A percentile compares a stretch with the other conserved stretches of the same genome.
These are phyloP conservation scores for Saposhnikovia divaricata DNA, from an alignment of 129 eudicot species.

Conservation along the genomic window DNA sequence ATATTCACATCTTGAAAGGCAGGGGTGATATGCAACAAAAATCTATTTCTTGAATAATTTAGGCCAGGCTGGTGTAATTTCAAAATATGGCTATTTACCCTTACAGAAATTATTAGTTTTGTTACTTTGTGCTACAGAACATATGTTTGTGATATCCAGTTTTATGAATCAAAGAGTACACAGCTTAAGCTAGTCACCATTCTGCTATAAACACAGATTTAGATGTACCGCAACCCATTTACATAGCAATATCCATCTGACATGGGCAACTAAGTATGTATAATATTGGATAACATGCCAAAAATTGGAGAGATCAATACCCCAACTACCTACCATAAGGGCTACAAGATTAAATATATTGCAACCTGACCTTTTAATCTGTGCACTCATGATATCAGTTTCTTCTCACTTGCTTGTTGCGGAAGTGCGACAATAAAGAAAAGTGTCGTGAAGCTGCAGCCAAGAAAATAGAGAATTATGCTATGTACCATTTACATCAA, in stretches of 20 bases:
- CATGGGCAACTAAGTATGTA: not conserved
- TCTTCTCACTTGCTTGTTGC: slow-evolving; percentile 70
- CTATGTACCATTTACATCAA: no score
- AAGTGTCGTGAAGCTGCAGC: slow-evolving; percentile 69
- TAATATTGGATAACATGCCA: not conserved
- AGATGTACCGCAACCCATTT: not conserved
- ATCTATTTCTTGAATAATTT: not conserved
- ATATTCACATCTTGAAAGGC: not conserved
- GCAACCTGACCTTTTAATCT: not conserved
- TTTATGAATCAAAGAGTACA: not conserved
- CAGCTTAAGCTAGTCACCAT: not conserved
- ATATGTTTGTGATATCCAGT: not conserved
- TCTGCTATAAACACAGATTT: not conserved
- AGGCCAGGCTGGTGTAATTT: not conserved
- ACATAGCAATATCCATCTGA: not conserved
- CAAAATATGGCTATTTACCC: not conserved
- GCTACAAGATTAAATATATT: not conserved
- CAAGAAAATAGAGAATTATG: not conserved
- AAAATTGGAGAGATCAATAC: not conserved
- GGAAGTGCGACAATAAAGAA: slow-evolving; percentile 69
- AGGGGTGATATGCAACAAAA: not conserved
- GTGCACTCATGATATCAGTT: slow-evolving; percentile 29
- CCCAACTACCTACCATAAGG: not conserved
- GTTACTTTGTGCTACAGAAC: not conserved
- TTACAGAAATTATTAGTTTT: not conserved